Evolutionary conservation across 2,329 filamentous ascomycete species (phyloP), one percentile per base, ranked within the genome.

Genomic region (Ceratocystis variospora): DNA sequence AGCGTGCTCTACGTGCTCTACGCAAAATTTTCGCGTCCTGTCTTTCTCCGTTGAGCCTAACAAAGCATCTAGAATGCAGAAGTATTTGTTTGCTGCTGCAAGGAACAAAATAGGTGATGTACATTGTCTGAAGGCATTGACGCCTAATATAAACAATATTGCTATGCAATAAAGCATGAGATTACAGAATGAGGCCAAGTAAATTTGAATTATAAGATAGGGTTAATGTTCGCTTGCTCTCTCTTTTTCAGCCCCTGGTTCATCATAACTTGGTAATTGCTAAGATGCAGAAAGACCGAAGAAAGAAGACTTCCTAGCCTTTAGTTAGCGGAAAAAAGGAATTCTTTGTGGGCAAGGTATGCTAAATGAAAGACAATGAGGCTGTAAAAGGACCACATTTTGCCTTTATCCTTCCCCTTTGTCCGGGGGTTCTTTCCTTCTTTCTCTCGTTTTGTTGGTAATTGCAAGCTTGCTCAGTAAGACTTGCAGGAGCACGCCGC

Each of bases 341-440:
- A 19, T 6, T 48, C 46, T 50, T 41, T 41, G 37, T 41, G 8
- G 12, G 8, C 37, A 41, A 41, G 37, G 37, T 22, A 50, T 22
- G 3, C 15, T 12, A 22, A 22, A 50, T 8, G 22, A 22, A 22
- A 50, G 46, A 50, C 46, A 50, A 50, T 50, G 46, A 22, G 15
- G 22, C n/a, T 53, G 15, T 33, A 57, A 17, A 31, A 17, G 55
- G 28, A 10, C 55, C 55, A 59, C 55, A 59, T 59, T 59, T 31
- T 19, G 31, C 44, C 44, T 25, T 45, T 12, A 31, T 62, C 61
- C 19, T 31, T 17, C 50, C 33, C 33, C 19, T 62, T 65, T 64
- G 17, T 37, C 61, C 12, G 41, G 48, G 53, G 33, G 28, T 65
- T 31, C 44, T 48, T 66, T 55, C 19, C n/a, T 66, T 12, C 22